Percentiles rank a stretch among this genome's conserved stretches.
phyloP scores from a whole-genome alignment of 176 grass and related monocot genomes.

The Oryza punctata region DNA sequence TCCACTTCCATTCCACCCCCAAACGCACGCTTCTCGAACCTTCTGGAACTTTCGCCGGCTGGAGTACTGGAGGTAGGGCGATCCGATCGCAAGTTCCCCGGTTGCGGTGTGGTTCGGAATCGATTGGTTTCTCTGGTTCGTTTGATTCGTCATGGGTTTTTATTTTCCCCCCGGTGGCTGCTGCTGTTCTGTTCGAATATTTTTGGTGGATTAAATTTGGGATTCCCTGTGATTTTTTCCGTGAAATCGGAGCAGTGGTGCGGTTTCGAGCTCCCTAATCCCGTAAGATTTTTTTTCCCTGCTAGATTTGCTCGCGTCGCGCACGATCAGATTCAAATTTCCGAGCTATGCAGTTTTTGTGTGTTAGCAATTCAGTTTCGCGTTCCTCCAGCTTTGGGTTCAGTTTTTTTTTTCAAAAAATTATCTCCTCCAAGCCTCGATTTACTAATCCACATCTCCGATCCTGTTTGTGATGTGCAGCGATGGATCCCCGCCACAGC shows the following conservation, averaged over 20 bases:
- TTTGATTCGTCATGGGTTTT: neutral
- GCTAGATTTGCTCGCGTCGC: neutral
- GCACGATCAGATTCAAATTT: constrained; percentile 5
- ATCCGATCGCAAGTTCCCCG: neutral
- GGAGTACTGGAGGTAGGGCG: neutral
- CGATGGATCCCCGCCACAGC: constrained; percentile 4
- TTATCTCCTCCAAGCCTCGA: neutral
- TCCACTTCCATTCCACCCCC: neutral
- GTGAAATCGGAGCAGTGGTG: constrained; percentile 5
- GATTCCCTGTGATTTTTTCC: neutral
- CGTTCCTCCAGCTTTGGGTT: neutral
- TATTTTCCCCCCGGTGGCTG: neutral
- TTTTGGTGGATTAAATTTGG: neutral
- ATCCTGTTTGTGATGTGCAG: constrained; percentile 16
- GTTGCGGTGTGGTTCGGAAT: neutral
- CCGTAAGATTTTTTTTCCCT: neutral
- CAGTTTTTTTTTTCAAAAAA: neutral
- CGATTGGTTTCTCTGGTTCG: neutral
- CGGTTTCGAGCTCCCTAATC: neutral
- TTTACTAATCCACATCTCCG: neutral
- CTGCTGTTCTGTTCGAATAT: neutral
- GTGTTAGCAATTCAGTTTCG: neutral
- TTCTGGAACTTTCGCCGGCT: neutral
- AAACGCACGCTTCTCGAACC: neutral
- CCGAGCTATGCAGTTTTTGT: constrained; percentile 2